phyloP scores from a whole-genome alignment of 2,329 filamentous ascomycete species.

The Monosporascus sp. region DNA sequence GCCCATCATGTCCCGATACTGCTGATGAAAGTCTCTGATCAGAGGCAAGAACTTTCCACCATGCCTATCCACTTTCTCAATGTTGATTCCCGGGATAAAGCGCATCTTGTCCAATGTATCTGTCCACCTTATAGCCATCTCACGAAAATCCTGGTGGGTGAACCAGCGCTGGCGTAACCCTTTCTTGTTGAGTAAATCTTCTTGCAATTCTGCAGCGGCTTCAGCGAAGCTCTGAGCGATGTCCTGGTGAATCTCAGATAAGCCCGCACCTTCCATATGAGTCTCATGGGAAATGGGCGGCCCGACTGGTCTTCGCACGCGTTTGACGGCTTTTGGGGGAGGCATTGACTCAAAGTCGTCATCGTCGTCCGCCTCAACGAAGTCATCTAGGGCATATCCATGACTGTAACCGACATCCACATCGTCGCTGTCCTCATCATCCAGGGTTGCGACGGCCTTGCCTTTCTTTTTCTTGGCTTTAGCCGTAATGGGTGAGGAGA shows the following conservation, averaged over 20 bases:
- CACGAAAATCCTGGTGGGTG: constrained; percentile 61
- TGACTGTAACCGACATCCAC: constrained; percentile 31
- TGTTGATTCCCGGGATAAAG: constrained; percentile 57
- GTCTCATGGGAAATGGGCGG: constrained; percentile 55
- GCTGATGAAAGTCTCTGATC: constrained; percentile 41
- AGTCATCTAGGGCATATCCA: constrained; percentile 40
- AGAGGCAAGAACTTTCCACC: constrained; percentile 58
- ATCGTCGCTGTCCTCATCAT: constrained; percentile 33
- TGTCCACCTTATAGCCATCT: constrained; percentile 70
- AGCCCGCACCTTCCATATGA: constrained; percentile 40
- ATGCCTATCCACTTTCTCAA: constrained; percentile 55
- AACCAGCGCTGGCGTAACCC: constrained; percentile 57
- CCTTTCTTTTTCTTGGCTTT: constrained; percentile 30
- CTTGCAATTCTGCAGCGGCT: constrained; percentile 55
- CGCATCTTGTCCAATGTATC: constrained; percentile 56
- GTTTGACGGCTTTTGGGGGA: constrained; percentile 29
- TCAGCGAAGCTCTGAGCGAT: constrained; percentile 61
- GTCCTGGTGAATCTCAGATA: constrained; percentile 57
- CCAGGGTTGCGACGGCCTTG: constrained; percentile 26
- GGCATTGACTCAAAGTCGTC: constrained; percentile 43
- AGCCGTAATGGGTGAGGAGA: constrained; percentile 47
- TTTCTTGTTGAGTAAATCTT: constrained; percentile 55
- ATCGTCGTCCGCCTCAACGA: constrained; percentile 34
- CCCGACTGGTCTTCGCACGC: constrained; percentile 38
- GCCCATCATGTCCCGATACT: constrained; percentile 49